These are phyloP conservation scores for Ilyonectria robusta DNA, from an alignment of 2,329 filamentous ascomycete genomes.

Conservation along the genomic window DNA sequence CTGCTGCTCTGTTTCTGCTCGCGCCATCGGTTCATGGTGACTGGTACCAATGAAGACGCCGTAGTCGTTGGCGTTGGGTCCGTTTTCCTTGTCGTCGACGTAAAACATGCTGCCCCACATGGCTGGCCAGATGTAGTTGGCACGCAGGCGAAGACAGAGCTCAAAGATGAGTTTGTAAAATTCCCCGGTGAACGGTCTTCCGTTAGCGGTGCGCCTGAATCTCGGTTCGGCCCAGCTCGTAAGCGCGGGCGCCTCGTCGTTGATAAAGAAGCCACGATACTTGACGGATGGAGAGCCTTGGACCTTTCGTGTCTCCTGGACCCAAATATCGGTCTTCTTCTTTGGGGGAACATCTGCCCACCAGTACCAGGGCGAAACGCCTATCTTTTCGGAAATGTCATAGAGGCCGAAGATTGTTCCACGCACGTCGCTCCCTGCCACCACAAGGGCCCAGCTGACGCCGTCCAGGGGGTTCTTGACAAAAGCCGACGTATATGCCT, in stretches of 20 bases:
- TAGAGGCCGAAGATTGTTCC: slow-evolving; percentile 74
- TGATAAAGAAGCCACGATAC: slow-evolving; percentile 74
- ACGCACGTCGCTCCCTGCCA: slow-evolving; percentile 71
- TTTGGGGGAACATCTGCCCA: slow-evolving; percentile 70
- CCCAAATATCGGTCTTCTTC: slow-evolving; percentile 63
- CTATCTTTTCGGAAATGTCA: slow-evolving; percentile 72
- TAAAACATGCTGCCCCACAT: slow-evolving; percentile 81
- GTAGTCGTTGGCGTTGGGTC: slow-evolving; percentile 80
- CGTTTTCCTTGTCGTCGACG: slow-evolving; percentile 78
- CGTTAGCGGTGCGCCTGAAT: not conserved
- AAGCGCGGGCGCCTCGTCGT: slow-evolving; percentile 45
- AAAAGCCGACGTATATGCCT: slow-evolving; percentile 74
- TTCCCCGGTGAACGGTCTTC: not conserved
- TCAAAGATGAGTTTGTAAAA: slow-evolving; percentile 81
- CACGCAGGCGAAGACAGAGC: slow-evolving; percentile 76
- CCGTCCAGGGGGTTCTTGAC: slow-evolving; percentile 62
- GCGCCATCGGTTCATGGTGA: slow-evolving; percentile 81
- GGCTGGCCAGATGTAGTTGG: slow-evolving; percentile 83
- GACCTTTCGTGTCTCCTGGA: slow-evolving; percentile 51
- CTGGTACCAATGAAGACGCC: slow-evolving; percentile 81
- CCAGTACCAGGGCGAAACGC: slow-evolving; percentile 70
- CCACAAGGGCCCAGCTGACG: slow-evolving; percentile 63
- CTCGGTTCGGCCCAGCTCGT: not conserved
- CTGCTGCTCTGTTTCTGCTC: slow-evolving; percentile 70
- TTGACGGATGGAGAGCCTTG: slow-evolving; percentile 68